phyloP scores from a whole-genome alignment of 1,284 basidiomycete genomes.

The Fomitopsis pinicola region DNA sequence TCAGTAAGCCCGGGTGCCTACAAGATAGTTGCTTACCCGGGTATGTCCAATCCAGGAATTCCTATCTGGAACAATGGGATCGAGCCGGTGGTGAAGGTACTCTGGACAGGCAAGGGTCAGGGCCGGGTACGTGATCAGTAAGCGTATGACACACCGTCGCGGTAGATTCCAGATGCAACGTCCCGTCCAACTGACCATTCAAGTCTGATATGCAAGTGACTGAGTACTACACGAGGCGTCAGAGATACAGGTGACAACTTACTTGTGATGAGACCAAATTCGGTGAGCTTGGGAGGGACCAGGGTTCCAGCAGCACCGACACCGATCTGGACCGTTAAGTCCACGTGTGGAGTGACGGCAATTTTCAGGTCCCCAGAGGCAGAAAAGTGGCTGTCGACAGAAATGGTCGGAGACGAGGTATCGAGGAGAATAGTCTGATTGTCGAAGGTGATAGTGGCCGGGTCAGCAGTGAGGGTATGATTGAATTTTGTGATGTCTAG shows the following conservation, averaged over 20 bases:
- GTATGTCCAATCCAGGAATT: slow-evolving; percentile 37
- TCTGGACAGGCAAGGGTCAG: slow-evolving; percentile 18
- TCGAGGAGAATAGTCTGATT: slow-evolving; percentile 38
- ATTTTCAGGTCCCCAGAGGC: slow-evolving; percentile 33
- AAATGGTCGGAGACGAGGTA: slow-evolving; percentile 25
- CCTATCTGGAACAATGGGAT: slow-evolving; percentile 32
- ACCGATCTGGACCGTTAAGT: slow-evolving; percentile 35
- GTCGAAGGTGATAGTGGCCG: slow-evolving; percentile 27
- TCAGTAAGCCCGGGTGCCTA: neutral
- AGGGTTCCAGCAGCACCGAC: slow-evolving; percentile 38
- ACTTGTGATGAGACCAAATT: slow-evolving; percentile 31
- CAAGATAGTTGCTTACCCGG: slow-evolving; percentile 25
- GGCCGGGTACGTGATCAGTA: neutral
- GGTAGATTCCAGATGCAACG: slow-evolving; percentile 24
- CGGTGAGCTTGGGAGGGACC: slow-evolving; percentile 34
- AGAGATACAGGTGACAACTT: slow-evolving; percentile 1
- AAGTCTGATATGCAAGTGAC: neutral
- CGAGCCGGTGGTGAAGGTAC: slow-evolving; percentile 30
- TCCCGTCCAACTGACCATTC: slow-evolving; percentile 17
- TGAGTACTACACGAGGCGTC: slow-evolving; percentile 26
- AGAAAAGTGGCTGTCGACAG: slow-evolving; percentile 11
- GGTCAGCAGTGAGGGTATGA: slow-evolving; percentile 20
- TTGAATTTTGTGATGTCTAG: slow-evolving; percentile 7
- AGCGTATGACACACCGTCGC: neutral
- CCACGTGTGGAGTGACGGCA: slow-evolving; percentile 35